Percentiles rank a stretch among this genome's conserved stretches.
Conservation (phyloP, 2,329 filamentous ascomycete genomes). For the Pyrenochaeta sp. region DNA sequence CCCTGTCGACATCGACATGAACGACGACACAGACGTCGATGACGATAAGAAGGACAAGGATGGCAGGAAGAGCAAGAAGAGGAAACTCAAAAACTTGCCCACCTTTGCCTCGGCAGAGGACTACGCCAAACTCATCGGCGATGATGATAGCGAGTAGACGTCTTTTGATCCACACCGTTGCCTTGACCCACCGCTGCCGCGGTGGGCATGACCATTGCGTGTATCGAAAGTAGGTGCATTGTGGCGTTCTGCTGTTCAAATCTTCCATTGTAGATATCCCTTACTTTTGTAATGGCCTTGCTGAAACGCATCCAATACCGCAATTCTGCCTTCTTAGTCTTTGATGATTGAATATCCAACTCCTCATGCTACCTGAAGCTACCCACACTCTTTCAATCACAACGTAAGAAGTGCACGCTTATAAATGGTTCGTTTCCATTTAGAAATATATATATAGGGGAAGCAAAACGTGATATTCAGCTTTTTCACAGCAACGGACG, state of each 20-base stretch:
- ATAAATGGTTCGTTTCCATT: too few species aligned
- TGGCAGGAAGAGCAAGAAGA: constrained; percentile 70
- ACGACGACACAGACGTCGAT: constrained; percentile 51
- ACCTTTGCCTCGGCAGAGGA: constrained; percentile 94
- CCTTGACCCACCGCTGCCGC: not conserved
- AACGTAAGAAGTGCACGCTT: too few species aligned
- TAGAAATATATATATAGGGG: too few species aligned
- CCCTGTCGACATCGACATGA: constrained; percentile 58
- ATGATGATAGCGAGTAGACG: constrained; percentile 59
- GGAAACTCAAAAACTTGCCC: constrained; percentile 87
- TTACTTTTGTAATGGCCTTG: constrained; percentile 34
- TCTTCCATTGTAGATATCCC: constrained; percentile 43
- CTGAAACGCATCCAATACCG: constrained; percentile 3
- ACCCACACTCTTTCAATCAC: too few species aligned
- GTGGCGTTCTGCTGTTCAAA: constrained; percentile 14
- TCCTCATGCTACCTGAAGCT: too few species aligned
- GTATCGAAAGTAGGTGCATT: not conserved
- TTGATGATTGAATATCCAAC: not conserved
- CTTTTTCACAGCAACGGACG: too few species aligned
- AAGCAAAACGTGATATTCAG: too few species aligned
- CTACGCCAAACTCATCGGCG: constrained; percentile 84
- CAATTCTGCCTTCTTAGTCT: not conserved
- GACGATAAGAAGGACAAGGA: constrained; percentile 51
- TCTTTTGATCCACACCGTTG: constrained; percentile 2
- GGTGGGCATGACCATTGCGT: not conserved